Conservation (phyloP, 2,329 filamentous ascomycete genomes). For the Hypoxylon sp. region DNA sequence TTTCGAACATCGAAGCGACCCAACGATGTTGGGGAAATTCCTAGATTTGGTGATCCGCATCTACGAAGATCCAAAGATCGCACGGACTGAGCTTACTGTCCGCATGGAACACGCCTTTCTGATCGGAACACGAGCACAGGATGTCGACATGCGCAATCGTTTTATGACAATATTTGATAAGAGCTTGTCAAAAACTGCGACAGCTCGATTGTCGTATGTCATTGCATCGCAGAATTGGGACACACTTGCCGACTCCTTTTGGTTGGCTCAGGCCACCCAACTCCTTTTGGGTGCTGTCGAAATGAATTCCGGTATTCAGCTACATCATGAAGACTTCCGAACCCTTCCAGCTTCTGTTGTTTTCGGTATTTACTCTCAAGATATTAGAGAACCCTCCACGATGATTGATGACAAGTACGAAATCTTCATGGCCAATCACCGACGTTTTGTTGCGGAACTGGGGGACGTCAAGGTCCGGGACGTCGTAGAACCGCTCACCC, state of each 20-base stretch:
- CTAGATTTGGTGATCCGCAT: slow-evolving; percentile 96
- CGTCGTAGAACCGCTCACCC: slow-evolving; percentile 87
- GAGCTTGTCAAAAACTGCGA: slow-evolving; percentile 92
- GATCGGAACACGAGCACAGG: slow-evolving; percentile 90
- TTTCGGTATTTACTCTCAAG: slow-evolving; percentile 79
- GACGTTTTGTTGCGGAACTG: slow-evolving; percentile 85
- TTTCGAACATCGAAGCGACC: slow-evolving; percentile 87
- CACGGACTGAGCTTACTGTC: slow-evolving; percentile 93
- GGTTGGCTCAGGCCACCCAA: slow-evolving; percentile 95
- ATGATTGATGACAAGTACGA: slow-evolving; percentile 90
- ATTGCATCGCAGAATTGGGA: slow-evolving; percentile 97
- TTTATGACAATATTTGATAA: slow-evolving; percentile 98
- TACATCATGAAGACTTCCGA: slow-evolving; percentile 87
- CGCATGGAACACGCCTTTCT: slow-evolving; percentile 98
- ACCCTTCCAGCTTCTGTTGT: slow-evolving; percentile 79
- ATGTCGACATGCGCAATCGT: slow-evolving; percentile 95
- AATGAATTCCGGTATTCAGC: slow-evolving; percentile 79
- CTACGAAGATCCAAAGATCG: slow-evolving; percentile 97
- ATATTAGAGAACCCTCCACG: slow-evolving; percentile 70
- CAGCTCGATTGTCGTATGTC: slow-evolving; percentile 88
- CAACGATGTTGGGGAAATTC: slow-evolving; percentile 90
- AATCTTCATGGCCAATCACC: slow-evolving; percentile 79
- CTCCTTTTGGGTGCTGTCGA: slow-evolving; percentile 92
- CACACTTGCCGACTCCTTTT: slow-evolving; percentile 92
- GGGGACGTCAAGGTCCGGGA: slow-evolving; percentile 89